These are phyloP conservation scores for Batkoa obscura DNA, from an alignment of 371 early-diverging fungal species.

Conservation along the genomic window DNA sequence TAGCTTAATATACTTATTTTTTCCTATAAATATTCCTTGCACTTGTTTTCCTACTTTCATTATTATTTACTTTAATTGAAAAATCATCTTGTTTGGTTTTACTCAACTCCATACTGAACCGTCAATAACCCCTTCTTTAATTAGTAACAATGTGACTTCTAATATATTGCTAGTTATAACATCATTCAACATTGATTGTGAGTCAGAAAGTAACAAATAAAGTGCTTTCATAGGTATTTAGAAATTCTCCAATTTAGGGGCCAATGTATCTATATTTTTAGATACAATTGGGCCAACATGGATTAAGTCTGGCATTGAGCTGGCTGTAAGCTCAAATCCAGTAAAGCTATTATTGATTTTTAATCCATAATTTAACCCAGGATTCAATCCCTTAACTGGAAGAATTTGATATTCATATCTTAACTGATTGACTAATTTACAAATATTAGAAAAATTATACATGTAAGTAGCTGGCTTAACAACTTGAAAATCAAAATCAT, in stretches of 20 bases:
- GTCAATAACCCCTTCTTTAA: not conserved
- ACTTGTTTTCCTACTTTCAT: too few species aligned
- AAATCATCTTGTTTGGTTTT: not conserved
- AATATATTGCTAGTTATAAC: not conserved
- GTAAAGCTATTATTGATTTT: not conserved
- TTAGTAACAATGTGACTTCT: too few species aligned
- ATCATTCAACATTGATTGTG: not conserved
- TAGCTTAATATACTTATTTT: too few species aligned
- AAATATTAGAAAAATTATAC: too few species aligned
- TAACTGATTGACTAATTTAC: too few species aligned
- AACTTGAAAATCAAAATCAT: too few species aligned
- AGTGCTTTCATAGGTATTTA: not conserved
- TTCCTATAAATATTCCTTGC: too few species aligned
- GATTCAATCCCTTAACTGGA: too few species aligned
- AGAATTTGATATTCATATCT: too few species aligned
- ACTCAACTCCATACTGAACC: not conserved
- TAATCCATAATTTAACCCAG: not conserved
- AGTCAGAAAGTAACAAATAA: not conserved
- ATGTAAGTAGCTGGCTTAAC: too few species aligned
- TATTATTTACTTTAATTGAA: too few species aligned
- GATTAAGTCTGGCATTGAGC: not conserved
- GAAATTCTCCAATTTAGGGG: not conserved
- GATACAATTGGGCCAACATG: not conserved
- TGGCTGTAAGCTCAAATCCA: not conserved
- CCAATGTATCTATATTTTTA: too few species aligned